A percentile compares a stretch with the other conserved stretches of the same genome.
These are phyloP conservation scores for Entomophthora muscae DNA, from an alignment of 371 early-diverging fungal species.

Conservation along the genomic window DNA sequence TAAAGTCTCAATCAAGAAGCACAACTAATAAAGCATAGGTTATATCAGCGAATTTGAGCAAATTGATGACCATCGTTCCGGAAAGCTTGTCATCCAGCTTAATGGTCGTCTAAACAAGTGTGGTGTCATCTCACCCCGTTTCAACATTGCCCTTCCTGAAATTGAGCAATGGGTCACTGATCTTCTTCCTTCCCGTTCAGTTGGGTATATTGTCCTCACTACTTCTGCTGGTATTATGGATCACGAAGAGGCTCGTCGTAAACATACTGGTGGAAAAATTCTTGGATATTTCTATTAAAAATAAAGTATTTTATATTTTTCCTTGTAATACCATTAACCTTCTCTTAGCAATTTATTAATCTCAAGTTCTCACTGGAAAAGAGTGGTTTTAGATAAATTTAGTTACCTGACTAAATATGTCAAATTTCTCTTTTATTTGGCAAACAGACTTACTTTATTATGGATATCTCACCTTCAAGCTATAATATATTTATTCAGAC, in stretches of 20 bases:
- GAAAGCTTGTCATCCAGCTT: slow-evolving; percentile 98
- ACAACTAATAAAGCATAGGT: slow-evolving; percentile 36
- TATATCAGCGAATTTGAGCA: slow-evolving; percentile 99
- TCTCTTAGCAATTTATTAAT: too few species aligned
- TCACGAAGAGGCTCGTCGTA: slow-evolving; percentile 97
- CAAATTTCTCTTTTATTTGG: too few species aligned
- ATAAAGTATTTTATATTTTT: too few species aligned
- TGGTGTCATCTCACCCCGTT: slow-evolving; percentile 99
- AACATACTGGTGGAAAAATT: slow-evolving; percentile 98
- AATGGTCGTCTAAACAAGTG: slow-evolving; percentile 99
- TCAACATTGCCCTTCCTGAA: slow-evolving; percentile 88
- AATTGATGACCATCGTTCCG: slow-evolving; percentile 97
- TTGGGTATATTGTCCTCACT: slow-evolving; percentile 92
- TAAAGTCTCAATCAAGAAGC: slow-evolving; percentile 19
- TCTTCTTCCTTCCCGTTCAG: slow-evolving; percentile 99
- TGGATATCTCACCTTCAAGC: too few species aligned
- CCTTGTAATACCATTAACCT: too few species aligned
- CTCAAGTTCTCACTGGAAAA: too few species aligned
- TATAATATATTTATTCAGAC: too few species aligned
- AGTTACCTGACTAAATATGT: too few species aligned
- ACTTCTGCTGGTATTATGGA: slow-evolving; percentile 99
- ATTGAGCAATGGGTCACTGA: slow-evolving; percentile 96
- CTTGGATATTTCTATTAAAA: slow-evolving; percentile 55
- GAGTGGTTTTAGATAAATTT: too few species aligned
- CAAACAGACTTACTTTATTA: too few species aligned